phyloP scores from a whole-genome alignment of 805 yeast species.

The Metschnikowia borealis region DNA sequence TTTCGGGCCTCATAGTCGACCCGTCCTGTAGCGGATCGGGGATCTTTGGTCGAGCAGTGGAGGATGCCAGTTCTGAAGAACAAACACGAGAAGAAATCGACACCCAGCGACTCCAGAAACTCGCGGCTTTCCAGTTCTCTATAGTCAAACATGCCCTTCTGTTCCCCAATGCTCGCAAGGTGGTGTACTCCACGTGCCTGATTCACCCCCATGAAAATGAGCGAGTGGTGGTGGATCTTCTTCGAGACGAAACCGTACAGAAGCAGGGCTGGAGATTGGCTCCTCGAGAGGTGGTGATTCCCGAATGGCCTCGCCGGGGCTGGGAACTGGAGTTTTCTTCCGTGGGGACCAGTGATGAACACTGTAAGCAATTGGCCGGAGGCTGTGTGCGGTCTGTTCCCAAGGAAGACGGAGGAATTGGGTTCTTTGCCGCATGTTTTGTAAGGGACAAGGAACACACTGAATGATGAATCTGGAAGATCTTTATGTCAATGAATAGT shows the following conservation, averaged over 20 bases:
- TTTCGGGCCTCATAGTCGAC: conserved; percentile 83
- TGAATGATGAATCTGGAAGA: not conserved
- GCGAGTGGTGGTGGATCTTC: conserved; percentile 75
- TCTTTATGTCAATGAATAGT: no score
- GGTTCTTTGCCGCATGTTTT: conserved; percentile 94
- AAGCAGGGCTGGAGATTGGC: conserved; percentile 73
- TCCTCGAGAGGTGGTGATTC: conserved; percentile 59
- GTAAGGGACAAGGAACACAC: conserved; percentile 31
- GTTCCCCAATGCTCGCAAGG: conserved; percentile 71
- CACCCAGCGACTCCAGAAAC: conserved; percentile 60
- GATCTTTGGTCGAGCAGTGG: conserved; percentile 82
- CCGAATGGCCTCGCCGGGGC: conserved; percentile 87
- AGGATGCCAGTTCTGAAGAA: conserved; percentile 43
- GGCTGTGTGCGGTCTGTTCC: conserved; percentile 87
- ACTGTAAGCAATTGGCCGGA: conserved; percentile 52
- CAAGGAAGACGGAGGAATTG: conserved; percentile 94
- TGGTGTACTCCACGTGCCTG: conserved; percentile 95
- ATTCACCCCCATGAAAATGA: conserved; percentile 93
- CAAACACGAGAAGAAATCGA: conserved; percentile 39
- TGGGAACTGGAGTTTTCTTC: conserved; percentile 59
- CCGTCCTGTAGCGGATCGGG: conserved; percentile 99
- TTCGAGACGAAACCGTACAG: conserved; percentile 62
- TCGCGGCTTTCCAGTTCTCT: conserved; percentile 82
- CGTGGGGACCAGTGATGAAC: conserved; percentile 38
- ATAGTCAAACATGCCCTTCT: conserved; percentile 84